Conservation (phyloP, 306 rosid genomes). For the Coriaria nepalensis region DNA sequence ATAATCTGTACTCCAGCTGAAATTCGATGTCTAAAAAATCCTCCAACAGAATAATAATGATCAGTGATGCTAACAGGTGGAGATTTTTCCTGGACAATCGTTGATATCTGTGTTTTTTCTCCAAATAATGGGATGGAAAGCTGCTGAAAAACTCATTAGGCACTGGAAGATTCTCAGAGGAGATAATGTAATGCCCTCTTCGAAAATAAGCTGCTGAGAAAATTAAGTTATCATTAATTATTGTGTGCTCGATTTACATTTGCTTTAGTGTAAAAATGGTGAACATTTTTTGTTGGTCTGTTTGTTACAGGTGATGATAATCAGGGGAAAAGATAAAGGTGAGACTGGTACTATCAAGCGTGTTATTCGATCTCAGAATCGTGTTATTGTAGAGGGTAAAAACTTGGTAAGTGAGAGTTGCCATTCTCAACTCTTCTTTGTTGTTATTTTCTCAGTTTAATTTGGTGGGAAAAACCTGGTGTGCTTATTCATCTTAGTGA, state of each 20-base stretch:
- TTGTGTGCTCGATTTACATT: neutral
- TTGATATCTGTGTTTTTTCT: too few relatives aligned
- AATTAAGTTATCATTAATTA: neutral
- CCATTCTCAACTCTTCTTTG: neutral
- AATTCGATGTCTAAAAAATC: too few relatives aligned
- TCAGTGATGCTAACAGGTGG: too few relatives aligned
- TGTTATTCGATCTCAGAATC: conserved; percentile 83
- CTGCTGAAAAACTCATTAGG: conserved; percentile 83
- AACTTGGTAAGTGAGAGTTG: conserved; percentile 46
- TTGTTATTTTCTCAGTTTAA: neutral
- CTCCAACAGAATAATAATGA: too few relatives aligned
- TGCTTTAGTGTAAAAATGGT: neutral
- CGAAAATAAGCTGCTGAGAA: too few relatives aligned
- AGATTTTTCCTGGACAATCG: too few relatives aligned
- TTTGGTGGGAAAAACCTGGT: too few relatives aligned
- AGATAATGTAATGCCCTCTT: conserved; percentile 49
- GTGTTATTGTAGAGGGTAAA: conserved; percentile 85
- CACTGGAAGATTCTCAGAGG: conserved; percentile 87
- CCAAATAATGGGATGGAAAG: conserved; percentile 81
- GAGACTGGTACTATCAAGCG: conserved; percentile 72
- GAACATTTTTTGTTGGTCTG: neutral
- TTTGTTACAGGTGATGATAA: conserved; percentile 63
- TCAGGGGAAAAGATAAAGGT: conserved; percentile 82
- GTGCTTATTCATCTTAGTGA: neutral
- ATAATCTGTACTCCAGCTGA: too few relatives aligned